Conservation (phyloP, 1,139 yeast species). For the Hemisphaericaspora subhashii region DNA sequence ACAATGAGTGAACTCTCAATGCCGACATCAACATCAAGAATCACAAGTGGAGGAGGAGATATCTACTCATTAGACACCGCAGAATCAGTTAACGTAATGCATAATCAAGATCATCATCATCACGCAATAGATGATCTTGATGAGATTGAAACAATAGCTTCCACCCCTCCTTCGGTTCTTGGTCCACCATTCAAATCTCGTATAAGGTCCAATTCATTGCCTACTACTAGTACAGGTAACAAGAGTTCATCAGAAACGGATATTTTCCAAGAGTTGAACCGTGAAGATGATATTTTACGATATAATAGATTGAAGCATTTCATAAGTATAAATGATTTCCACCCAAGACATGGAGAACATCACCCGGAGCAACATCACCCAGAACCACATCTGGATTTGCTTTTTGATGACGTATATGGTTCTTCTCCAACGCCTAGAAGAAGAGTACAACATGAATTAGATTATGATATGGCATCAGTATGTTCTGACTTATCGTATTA, state of each 20-base stretch:
- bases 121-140: slow-evolving; percentile 1
- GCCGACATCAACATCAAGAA: slow-evolving; percentile 1
- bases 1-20: slow-evolving; percentile 2
- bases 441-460: slow-evolving; percentile 8
- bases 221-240: slow-evolving; percentile 17
- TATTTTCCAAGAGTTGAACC: slow-evolving; percentile 14
- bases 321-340: slow-evolving; percentile 17
- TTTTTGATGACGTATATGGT: slow-evolving; percentile 11
- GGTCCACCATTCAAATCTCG: slow-evolving; percentile 1
- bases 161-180: slow-evolving; percentile 17
- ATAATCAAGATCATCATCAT: background rate
- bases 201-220: slow-evolving; percentile 25
- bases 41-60: slow-evolving; percentile 1
- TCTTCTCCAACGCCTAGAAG: slow-evolving; percentile 14
- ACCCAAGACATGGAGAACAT: slow-evolving; percentile 5
- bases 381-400: slow-evolving; percentile 6
- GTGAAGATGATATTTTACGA: slow-evolving; percentile 20
- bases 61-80: slow-evolving; percentile 1
- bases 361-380: background rate
- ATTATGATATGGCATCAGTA: slow-evolving; percentile 24
- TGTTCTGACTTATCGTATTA: slow-evolving; percentile 29
- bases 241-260: slow-evolving; percentile 10
- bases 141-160: slow-evolving; percentile 11
- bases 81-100: slow-evolving; percentile 4
- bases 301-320: slow-evolving; percentile 27